These are phyloP conservation scores for Pyrenula massariospora DNA, from an alignment of 495 filamentous ascomycete genomes.

Conservation along the genomic window DNA sequence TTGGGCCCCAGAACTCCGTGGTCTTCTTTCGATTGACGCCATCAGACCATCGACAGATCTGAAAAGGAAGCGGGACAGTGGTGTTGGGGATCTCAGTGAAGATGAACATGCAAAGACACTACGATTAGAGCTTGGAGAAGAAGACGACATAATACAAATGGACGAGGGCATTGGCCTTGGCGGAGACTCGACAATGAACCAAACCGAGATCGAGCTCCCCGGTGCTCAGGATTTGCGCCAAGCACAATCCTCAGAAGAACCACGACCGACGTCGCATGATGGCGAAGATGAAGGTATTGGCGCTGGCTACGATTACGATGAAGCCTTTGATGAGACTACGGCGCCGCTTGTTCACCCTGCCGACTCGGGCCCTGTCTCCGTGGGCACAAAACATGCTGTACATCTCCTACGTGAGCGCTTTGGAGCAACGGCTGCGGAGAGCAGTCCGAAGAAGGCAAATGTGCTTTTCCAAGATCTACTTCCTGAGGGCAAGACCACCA, in stretches of 20 bases:
- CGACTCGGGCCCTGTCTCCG: slow-evolving; percentile 70
- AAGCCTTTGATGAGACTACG: slow-evolving; percentile 62
- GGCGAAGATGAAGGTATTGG: slow-evolving; percentile 11
- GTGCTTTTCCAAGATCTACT: slow-evolving; percentile 88
- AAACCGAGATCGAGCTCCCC: slow-evolving; percentile 48
- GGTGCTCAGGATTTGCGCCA: slow-evolving; percentile 47
- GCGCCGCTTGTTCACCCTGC: slow-evolving; percentile 62
- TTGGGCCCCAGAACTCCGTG: slow-evolving; percentile 87
- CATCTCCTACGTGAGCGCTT: slow-evolving; percentile 87
- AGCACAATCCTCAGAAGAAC: slow-evolving; percentile 36
- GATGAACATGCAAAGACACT: slow-evolving; percentile 55
- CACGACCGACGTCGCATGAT: slow-evolving; percentile 7
- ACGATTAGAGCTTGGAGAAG: slow-evolving; percentile 53
- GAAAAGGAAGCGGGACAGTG: slow-evolving; percentile 89
- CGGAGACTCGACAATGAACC: slow-evolving; percentile 35
- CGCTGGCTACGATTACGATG: slow-evolving; percentile 13
- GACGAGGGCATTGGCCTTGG: slow-evolving; percentile 38
- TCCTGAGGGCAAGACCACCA: slow-evolving; percentile 63
- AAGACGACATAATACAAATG: slow-evolving; percentile 42
- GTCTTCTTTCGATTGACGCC: slow-evolving; percentile 69
- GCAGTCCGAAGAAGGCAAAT: slow-evolving; percentile 47
- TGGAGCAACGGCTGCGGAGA: slow-evolving; percentile 47
- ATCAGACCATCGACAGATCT: slow-evolving; percentile 67
- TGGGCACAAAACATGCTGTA: slow-evolving; percentile 89
- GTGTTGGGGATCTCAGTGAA: slow-evolving; percentile 63